Conservation (phyloP, 2,329 filamentous ascomycete genomes). For the Ophiostoma sp. region DNA sequence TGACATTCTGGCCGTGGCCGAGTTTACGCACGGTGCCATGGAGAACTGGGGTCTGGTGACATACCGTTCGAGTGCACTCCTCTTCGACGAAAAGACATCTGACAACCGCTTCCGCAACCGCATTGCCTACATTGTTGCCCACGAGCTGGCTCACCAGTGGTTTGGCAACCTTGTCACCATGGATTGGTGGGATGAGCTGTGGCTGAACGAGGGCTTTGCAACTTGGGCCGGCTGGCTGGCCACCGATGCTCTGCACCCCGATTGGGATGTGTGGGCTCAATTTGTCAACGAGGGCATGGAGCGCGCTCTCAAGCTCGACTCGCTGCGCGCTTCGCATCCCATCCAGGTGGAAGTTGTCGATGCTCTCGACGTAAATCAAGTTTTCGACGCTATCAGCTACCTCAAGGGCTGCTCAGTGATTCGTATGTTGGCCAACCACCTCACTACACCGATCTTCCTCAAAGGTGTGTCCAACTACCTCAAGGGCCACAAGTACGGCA, state of each 20-base stretch:
- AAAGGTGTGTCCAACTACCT: slow-evolving; percentile 87
- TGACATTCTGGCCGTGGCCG: slow-evolving; percentile 84
- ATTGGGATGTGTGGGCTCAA: slow-evolving; percentile 97
- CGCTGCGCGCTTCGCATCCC: slow-evolving; percentile 84
- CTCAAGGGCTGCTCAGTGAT: slow-evolving; percentile 94
- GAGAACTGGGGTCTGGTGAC: slow-evolving; percentile 97
- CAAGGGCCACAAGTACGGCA: slow-evolving; percentile 78
- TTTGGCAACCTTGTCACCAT: slow-evolving; percentile 97
- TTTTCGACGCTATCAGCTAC: slow-evolving; percentile 96
- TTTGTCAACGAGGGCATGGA: slow-evolving; percentile 95
- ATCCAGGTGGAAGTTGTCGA: slow-evolving; percentile 94
- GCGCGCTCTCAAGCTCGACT: slow-evolving; percentile 83
- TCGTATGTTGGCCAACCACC: slow-evolving; percentile 88
- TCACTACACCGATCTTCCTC: slow-evolving; percentile 83
- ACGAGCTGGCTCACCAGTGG: slow-evolving; percentile 97
- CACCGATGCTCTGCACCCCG: slow-evolving; percentile 84
- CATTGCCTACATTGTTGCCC: slow-evolving; percentile 95
- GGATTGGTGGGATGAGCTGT: slow-evolving; percentile 97
- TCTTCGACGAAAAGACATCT: slow-evolving; percentile 92
- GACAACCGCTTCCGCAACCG: slow-evolving; percentile 88
- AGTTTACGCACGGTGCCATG: slow-evolving; percentile 85
- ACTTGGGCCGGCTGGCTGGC: slow-evolving; percentile 98
- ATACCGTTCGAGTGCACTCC: slow-evolving; percentile 87
- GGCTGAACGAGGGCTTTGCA: slow-evolving; percentile 96
- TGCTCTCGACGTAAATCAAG: slow-evolving; percentile 93